Evolutionary conservation across 805 yeast genomes (phyloP).

Genomic region (Teunomyces lycoperdinae): DNA sequence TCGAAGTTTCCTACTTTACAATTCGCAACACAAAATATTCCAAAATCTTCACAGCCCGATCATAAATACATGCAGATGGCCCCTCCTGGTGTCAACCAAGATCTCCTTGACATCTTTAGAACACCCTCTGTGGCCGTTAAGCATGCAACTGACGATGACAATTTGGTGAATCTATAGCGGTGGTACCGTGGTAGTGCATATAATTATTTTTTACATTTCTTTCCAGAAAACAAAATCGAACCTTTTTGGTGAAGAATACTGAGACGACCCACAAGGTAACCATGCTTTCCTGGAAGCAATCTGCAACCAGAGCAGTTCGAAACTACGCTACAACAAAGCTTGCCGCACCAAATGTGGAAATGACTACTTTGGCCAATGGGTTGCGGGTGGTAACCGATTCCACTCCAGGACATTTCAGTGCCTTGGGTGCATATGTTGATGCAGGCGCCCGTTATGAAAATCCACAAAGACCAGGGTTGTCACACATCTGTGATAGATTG

Average conservation of each 20-base stretch:
- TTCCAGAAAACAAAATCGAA: background rate
- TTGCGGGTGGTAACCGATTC: slow-evolving; percentile 79
- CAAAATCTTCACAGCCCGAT: background rate
- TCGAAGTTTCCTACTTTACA: background rate
- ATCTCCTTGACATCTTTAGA: slow-evolving; percentile 11
- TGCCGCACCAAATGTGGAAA: slow-evolving; percentile 9
- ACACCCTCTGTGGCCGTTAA: background rate
- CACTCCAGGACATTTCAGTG: slow-evolving; percentile 87
- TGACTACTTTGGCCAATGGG: slow-evolving; percentile 64
- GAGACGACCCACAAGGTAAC: background rate
- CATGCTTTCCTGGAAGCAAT: slow-evolving; percentile 2
- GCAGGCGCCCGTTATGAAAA: slow-evolving; percentile 89
- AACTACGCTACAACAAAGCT: slow-evolving; percentile 1
- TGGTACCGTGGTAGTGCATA: background rate
- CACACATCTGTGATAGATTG: slow-evolving; percentile 81
- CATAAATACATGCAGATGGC: slow-evolving; percentile 6
- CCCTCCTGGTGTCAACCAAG: slow-evolving; percentile 3
- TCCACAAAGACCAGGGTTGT: slow-evolving; percentile 57
- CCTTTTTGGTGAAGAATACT: background rate
- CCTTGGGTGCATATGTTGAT: slow-evolving; percentile 82
- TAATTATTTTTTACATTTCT: background rate
- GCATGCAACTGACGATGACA: background rate
- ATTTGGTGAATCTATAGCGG: background rate
- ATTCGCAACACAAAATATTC: background rate
- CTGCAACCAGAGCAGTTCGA: slow-evolving; percentile 1